Percentiles rank a stretch among this genome's conserved stretches.
These are phyloP conservation scores for Apiospora hydei DNA, from an alignment of 2,329 filamentous ascomycete genomes.

Conservation along the genomic window DNA sequence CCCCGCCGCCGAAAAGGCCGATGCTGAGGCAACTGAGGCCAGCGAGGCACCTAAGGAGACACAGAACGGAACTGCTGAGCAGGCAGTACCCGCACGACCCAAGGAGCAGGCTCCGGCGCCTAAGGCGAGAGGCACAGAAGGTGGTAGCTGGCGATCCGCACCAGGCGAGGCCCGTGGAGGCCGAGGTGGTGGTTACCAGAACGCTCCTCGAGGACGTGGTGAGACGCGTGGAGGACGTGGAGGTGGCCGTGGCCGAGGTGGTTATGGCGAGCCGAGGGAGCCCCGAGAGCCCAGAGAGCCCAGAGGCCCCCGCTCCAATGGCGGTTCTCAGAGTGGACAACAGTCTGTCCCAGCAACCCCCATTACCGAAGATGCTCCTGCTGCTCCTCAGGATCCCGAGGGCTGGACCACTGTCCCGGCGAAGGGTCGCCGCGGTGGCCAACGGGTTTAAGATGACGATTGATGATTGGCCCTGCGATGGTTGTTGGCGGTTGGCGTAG, in stretches of 20 bases:
- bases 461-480: conserved; percentile 21
- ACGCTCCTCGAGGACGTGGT: conserved; percentile 50
- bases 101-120: conserved; percentile 52
- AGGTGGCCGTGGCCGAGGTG: conserved; percentile 50
- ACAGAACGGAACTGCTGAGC: conserved; percentile 47
- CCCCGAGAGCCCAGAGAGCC: conserved; percentile 45
- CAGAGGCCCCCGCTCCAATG: conserved; percentile 58
- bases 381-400: conserved; percentile 60
- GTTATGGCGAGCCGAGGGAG: conserved; percentile 39
- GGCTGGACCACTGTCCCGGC: conserved; percentile 68
- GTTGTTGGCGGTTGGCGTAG: conserved; percentile 17
- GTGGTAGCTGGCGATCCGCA: conserved; percentile 64
- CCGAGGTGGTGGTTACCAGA: conserved; percentile 34
- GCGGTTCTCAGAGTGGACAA: conserved; percentile 38
- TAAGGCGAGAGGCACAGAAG: conserved; percentile 64
- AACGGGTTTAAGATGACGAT: conserved; percentile 21
- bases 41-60: conserved; percentile 32
- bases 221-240: conserved; percentile 51
- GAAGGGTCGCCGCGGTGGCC: conserved; percentile 47
- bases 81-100: conserved; percentile 54
- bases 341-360: conserved; percentile 44
- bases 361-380: conserved; percentile 39
- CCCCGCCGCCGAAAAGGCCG: conserved; percentile 41
- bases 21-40: conserved; percentile 36
- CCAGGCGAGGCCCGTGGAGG: conserved; percentile 48